Evolutionary conservation across 306 rosid species (phyloP), one percentile per base, ranked within the genome.

Genomic region (Prunus dulcis): DNA sequence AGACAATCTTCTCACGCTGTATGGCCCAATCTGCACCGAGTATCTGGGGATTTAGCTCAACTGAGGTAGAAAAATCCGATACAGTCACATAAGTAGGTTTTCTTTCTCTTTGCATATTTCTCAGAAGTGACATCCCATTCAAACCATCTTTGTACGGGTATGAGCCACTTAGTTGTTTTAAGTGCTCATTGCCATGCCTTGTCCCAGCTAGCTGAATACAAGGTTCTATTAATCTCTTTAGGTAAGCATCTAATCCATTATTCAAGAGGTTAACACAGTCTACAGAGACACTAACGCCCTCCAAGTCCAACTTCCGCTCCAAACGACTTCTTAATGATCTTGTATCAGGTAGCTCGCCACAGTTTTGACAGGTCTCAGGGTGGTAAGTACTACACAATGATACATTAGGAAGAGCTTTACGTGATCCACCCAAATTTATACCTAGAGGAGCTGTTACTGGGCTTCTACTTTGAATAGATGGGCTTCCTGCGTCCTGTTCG

Each of bases 391-490:
- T 72, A 62, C 79, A 41, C 52, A 82, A 68, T 11, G 93, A 86
- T 62, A 76, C 79, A 57, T 82, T 84, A 71, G 91, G 87, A 73
- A 86, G 85, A 73, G 76, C 66, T 55, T 83, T 91, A 20, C 93
- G 85, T 14, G 83, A 71, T 30, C 89, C 62, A 28, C 84, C 81
- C 32, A 80, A 84, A 67, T 84, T 78, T 79, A 96, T 75, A 67
- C 99, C 99, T 62, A 96, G 84, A n/a, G 99, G 99, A 78, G 99
- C 99, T 18, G 92, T 91, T 47, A 96, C 98, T 0, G 98, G 96
- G 83, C 98, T 96, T 79, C 92, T 86, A 71, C 97, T 92, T 55
- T 96, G 96, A 71, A 91, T 88, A 76, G 97, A 79, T 2, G 99
- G 97, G 82, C 97, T 96, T 80, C 88, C 93, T 23, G 96, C 86